phyloP scores from a whole-genome alignment of 495 filamentous ascomycete species.

The Penicillium canariense region DNA sequence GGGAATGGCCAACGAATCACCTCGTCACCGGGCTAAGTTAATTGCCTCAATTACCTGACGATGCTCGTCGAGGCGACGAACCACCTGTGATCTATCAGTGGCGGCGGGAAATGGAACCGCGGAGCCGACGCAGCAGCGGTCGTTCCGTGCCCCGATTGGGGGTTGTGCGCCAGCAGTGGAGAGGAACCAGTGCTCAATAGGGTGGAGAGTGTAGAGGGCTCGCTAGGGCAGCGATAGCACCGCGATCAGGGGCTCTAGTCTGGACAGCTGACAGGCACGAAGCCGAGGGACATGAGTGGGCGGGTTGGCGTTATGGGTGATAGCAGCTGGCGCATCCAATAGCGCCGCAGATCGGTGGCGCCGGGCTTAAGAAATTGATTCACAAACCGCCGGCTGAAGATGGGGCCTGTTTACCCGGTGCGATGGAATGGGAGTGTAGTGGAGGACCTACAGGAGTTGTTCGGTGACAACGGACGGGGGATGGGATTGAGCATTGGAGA shows the following conservation, averaged over 20 bases:
- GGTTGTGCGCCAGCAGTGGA: constrained; percentile 15
- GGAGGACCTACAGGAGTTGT: not conserved
- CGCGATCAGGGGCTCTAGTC: constrained; percentile 14
- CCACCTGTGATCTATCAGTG: constrained; percentile 9
- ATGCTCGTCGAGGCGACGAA: not conserved
- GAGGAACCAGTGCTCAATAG: constrained; percentile 2
- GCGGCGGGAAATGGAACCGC: not conserved
- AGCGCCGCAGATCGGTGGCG: constrained; percentile 29
- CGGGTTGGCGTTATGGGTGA: constrained; percentile 14
- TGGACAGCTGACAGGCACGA: constrained; percentile 33
- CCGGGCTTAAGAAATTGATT: constrained; percentile 13
- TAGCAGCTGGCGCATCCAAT: constrained; percentile 23
- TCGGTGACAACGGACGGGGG: not conserved
- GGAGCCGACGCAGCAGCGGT: not conserved
- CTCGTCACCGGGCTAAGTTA: too few relatives aligned
- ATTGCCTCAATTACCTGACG: too few relatives aligned
- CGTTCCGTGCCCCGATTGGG: constrained; percentile 7
- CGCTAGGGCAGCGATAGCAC: constrained; percentile 16
- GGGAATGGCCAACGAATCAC: too few relatives aligned
- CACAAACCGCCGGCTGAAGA: constrained; percentile 13
- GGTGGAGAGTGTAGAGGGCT: constrained; percentile 10
- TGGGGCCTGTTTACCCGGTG: not conserved
- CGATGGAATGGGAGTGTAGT: not conserved
- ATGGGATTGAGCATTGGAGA: not conserved
- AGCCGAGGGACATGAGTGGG: constrained; percentile 15